Conservation (phyloP, 2,329 filamentous ascomycete species). For the Aspergillus sp. region DNA sequence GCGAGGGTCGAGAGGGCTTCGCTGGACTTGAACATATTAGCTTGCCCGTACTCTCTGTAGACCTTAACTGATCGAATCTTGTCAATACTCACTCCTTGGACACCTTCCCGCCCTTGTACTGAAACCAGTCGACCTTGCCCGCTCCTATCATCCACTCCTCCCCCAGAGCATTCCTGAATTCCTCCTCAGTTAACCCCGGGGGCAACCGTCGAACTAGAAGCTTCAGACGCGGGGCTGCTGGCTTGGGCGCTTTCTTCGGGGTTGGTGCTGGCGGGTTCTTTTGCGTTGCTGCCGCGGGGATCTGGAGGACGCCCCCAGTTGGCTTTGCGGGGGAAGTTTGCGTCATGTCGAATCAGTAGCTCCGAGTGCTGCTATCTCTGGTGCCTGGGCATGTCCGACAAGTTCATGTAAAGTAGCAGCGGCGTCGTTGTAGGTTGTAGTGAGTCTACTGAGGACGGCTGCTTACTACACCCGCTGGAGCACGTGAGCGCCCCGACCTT, state of each 20-base stretch:
- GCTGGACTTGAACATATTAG: constrained; percentile 51
- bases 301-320: constrained; percentile 48
- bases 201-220: constrained; percentile 76
- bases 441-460: too few species aligned
- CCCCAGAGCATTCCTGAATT: constrained; percentile 66
- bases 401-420: too few species aligned
- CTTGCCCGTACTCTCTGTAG: background rate
- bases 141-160: constrained; percentile 72
- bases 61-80: background rate
- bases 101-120: constrained; percentile 65
- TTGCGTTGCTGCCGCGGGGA: constrained; percentile 41
- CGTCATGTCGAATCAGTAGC: constrained; percentile 14
- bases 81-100: constrained; percentile 63
- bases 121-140: constrained; percentile 77
- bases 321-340: constrained; percentile 19
- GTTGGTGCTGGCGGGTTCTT: constrained; percentile 36
- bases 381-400: too few species aligned
- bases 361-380: too few species aligned
- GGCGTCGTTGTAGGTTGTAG: too few species aligned
- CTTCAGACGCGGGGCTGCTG: constrained; percentile 62
- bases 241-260: constrained; percentile 38
- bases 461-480: too few species aligned
- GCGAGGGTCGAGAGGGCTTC: constrained; percentile 71
- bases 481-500: too few species aligned
- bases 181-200: constrained; percentile 70